phyloP scores from a whole-genome alignment of 305 asterid genomes.

The Nicotiana rustica region DNA sequence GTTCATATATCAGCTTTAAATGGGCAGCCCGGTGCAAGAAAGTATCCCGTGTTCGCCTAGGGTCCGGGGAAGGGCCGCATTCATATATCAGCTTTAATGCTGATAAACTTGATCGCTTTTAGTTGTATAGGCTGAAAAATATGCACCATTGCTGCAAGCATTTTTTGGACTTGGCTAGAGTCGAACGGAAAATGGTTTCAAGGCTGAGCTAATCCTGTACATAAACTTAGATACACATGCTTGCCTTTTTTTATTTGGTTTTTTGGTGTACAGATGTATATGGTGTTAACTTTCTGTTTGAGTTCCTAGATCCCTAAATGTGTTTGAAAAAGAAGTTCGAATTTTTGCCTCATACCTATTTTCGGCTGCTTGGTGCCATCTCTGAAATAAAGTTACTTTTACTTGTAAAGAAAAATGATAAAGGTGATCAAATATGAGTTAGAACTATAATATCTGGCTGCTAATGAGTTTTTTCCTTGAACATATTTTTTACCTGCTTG shows the following conservation, averaged over 20 bases:
- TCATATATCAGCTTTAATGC: conserved; percentile 16
- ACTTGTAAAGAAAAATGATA: not conserved
- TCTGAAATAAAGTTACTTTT: not conserved
- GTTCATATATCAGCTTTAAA: conserved; percentile 9
- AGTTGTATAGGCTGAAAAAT: not conserved
- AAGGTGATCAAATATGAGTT: not conserved
- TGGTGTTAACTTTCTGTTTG: not conserved
- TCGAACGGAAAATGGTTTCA: not conserved
- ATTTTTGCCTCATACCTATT: not conserved
- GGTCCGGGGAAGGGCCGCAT: not conserved
- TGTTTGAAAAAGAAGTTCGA: not conserved
- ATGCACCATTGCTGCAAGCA: not conserved
- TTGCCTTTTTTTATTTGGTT: not conserved
- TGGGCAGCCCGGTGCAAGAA: no score
- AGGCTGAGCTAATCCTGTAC: conserved; percentile 15
- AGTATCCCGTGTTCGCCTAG: no score
- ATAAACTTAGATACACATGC: conserved; percentile 5
- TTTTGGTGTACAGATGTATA: conserved; percentile 6
- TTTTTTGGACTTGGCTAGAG: conserved; percentile 14
- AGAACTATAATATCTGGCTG: no score
- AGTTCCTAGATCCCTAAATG: conserved; percentile 8
- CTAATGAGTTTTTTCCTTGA: no score
- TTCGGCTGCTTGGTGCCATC: conserved; percentile 13
- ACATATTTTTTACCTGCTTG: no score
- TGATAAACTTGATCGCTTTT: not conserved